phyloP scores from a whole-genome alignment of 202 grass and related monocot genomes.

The Schoenoplectus tabernaemontani region DNA sequence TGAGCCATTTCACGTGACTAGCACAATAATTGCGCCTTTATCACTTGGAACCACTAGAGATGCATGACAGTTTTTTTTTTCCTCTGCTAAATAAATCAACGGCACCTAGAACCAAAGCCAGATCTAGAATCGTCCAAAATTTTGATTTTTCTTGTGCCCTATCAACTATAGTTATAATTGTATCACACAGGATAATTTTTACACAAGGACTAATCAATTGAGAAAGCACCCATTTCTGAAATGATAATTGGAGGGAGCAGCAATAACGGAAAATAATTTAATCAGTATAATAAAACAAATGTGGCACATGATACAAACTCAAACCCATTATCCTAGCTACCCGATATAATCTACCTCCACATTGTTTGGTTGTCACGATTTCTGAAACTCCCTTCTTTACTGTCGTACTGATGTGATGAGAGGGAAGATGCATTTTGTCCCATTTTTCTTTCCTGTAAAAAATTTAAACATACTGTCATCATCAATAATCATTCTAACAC shows the following conservation, averaged over 20 bases:
- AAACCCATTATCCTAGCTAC: constrained; percentile 6
- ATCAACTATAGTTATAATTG: constrained; percentile 23
- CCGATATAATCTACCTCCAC: constrained; percentile 15
- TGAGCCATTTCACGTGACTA: neutral
- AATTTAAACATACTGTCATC: neutral
- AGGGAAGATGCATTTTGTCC: constrained; percentile 29
- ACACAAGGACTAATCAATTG: constrained; percentile 4
- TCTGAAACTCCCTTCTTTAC: constrained; percentile 42
- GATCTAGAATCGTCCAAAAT: neutral
- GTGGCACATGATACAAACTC: constrained; percentile 31
- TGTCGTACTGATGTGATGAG: constrained; percentile 33
- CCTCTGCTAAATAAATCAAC: neutral
- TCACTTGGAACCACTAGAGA: neutral
- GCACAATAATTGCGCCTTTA: constrained; percentile 19
- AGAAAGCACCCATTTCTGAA: neutral
- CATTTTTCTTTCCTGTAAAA: constrained; percentile 46
- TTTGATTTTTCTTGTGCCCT: neutral
- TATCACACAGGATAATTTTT: constrained; percentile 19
- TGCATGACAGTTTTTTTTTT: neutral
- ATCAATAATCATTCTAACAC: neutral
- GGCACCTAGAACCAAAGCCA: neutral
- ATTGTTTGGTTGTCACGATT: constrained; percentile 45
- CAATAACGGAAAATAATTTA: constrained; percentile 1
- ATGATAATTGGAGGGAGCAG: neutral
- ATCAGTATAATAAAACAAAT: constrained; percentile 46